Evolutionary conservation across 305 asterid species (phyloP), one percentile per base, ranked within the genome.

Genomic region (Ilex paraguariensis): DNA sequence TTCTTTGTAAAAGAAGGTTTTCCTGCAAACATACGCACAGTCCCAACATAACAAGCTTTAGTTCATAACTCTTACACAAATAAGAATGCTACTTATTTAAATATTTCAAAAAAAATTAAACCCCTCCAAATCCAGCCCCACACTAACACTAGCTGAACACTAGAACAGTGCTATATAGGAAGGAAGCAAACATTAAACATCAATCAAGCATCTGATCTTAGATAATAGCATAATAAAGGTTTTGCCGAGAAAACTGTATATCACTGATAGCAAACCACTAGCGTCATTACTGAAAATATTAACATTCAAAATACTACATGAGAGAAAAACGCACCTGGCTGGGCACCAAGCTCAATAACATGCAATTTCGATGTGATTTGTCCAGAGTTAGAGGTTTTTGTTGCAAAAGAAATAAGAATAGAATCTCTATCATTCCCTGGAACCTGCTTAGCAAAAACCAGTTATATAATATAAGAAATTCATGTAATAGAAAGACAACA

Each of bases 311-410:
- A 46, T 46, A 52, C 31, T 28, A 66, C 15, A 57, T 44, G 16
- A 66, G 65, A 45, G 42, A 67, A 32, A 66, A 65, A 76, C 11
- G 48, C 65, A 94, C 99, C 98, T 86, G 93, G 90, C 78, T 88
- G 96, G 60, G 99, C 99, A 74, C 99, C 99, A 63, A 90, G 95
- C 88, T 94, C 99, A 67, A 94, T 94, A 67, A 90, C 79, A 75
- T 88, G 99, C 88, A 94, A 82, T 78, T 91, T 94, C 9, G 98
- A 94, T 70, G 83, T 76, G 55, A 79, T 62, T 71, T 89, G 97
- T 54, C 97, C 98, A 55, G 96, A 87, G 75, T 87, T 89, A 36
- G 87, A 82, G 61, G 83, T 66, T 73, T 87, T 92, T n/a, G 93
- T 61, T 7, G 98, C 97, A 84, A 92, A 92, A 59, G 97, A 85